Percentiles rank a stretch among this genome's conserved stretches.
phyloP scores from a whole-genome alignment of 1,284 basidiomycete genomes.

The Abortiporus biennis region DNA sequence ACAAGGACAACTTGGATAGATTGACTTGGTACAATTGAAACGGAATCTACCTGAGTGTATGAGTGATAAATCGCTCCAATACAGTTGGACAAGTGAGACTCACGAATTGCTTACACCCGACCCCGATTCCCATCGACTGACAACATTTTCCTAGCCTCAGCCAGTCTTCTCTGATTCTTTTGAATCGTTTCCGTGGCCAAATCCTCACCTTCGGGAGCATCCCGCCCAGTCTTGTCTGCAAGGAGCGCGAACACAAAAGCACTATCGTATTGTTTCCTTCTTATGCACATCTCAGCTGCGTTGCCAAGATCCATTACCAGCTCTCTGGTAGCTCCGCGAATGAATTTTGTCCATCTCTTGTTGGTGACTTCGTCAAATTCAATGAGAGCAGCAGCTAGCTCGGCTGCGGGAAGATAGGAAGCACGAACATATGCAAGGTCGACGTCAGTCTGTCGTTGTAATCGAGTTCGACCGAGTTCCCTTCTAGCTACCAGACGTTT shows the following conservation, averaged over 20 bases:
- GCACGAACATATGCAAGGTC: conserved; percentile 13
- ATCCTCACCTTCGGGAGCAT: neutral
- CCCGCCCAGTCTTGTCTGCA: neutral
- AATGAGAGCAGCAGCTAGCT: conserved; percentile 23
- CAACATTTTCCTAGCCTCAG: too few relatives aligned
- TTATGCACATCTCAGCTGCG: conserved; percentile 28
- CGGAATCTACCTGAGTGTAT: too few relatives aligned
- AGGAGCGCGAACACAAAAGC: conserved; percentile 22
- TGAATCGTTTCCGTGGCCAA: neutral
- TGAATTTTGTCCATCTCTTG: conserved; percentile 15
- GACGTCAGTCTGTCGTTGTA: conserved; percentile 10
- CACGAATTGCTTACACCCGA: too few relatives aligned
- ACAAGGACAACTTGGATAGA: too few relatives aligned
- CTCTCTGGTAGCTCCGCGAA: conserved; percentile 18
- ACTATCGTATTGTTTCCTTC: conserved; percentile 12
- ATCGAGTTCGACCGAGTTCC: conserved; percentile 14
- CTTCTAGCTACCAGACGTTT: conserved; percentile 15
- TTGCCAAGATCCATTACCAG: conserved; percentile 26
- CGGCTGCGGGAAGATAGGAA: conserved; percentile 22
- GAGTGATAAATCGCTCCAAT: too few relatives aligned
- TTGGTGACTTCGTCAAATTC: conserved; percentile 20
- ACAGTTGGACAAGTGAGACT: too few relatives aligned
- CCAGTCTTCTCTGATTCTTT: conserved; percentile 6
- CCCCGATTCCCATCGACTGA: too few relatives aligned
- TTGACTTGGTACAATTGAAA: too few relatives aligned